Evolutionary conservation across 2,329 filamentous ascomycete genomes (phyloP), one percentile per base, ranked within the genome.

Genomic region (Graphilbum fragrans): DNA sequence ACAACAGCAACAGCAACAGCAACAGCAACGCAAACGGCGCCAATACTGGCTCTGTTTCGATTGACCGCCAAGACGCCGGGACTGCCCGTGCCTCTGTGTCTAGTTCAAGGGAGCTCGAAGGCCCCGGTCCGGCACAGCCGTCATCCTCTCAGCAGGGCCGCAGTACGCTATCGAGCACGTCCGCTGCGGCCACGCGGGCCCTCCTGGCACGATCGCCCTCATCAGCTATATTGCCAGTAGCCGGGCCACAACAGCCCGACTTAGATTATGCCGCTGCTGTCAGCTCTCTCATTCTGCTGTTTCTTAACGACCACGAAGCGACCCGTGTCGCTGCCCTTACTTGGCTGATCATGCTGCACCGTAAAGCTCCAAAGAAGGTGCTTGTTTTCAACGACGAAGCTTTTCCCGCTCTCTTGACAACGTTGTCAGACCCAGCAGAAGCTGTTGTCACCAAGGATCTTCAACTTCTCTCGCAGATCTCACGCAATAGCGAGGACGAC

Each of bases 271-370:
- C 88, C 31, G 87, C 87, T 17, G 88, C 92, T 5, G 92, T 98
- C 38, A 93, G 82, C 59, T 92, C 90, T 9, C 71, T 98, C 33
- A 98, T 90, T 0, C 64, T 96, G 8, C 77, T 96, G 41, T 96
- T 98, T 54, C 66, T 98, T 40, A 95, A 98, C 54, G 90, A 98
- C 52, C 86, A 96, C 55, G 93, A 98, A 64, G 87, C 86, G 22
- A 98, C 92, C 2, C 78, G 92, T 46, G 88, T 96, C 22, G 90
- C 88, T 31, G 88, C 92, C 16, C 67, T 98, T 46, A 90, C 85
- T 6, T 98, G 92, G 92, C 72, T 98, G 43, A 92, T 96, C 44
- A 96, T 96, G 90, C 70, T 98, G 33, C 92, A 98, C 58, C 78
- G 86, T 48, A 96, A 95, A 65, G 90, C 92, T 3, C 92, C 92